Base-by-base conservation (phyloP, 345 rosid genomes). In the Geranium rotundifolium region DNA sequence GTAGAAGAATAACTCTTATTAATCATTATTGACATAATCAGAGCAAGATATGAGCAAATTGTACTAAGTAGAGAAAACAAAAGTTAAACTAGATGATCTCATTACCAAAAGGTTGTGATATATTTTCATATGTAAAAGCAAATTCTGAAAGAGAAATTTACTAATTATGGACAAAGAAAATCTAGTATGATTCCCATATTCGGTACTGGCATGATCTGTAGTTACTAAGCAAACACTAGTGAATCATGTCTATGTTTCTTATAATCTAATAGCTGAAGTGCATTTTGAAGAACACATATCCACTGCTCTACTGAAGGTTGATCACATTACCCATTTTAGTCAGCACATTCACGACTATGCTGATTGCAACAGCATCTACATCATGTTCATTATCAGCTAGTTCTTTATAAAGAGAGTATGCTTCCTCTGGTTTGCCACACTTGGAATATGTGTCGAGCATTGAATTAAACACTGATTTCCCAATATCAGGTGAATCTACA, bases 341-440 rank as follows among this genome's bases (percentile, higher is more conserved):
- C 71, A 90, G 70, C 54, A 88, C 77, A 73, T 87, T 84, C 72
- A 87, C 97, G 46, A 84, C 71, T 41, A 81, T 80, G 80, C 95
- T 79, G 63, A 84, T 62, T 58, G 84, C 71, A 73, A 90, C 83
- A 70, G 85, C 79, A 62, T 77, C 81, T 19, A 72, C 75, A 68
- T 75, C 65, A 52, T 69, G 72, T 54, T 79, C 86, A 58, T 61
- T 76, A 58, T 65, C 64, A 31, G 65, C 71, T 67, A 80, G 77
- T 67, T 82, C 84, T 71, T 67, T 75, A 71, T 84, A 87, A 61
- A 87, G 79, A 7, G 29, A 73, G 78, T 77, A 78, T 49, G 88
- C 90, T 46, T 76, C 83, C 66, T 78, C 81, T 54, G 82, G 70
- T 81, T 79, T 81, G 65, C 83, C 79, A 67, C 83, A 84, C 78